Evolutionary conservation across 2,329 filamentous ascomycete genomes (phyloP), one percentile per base, ranked within the genome.

Genomic region (Aspergillus brunneoviolaceus): DNA sequence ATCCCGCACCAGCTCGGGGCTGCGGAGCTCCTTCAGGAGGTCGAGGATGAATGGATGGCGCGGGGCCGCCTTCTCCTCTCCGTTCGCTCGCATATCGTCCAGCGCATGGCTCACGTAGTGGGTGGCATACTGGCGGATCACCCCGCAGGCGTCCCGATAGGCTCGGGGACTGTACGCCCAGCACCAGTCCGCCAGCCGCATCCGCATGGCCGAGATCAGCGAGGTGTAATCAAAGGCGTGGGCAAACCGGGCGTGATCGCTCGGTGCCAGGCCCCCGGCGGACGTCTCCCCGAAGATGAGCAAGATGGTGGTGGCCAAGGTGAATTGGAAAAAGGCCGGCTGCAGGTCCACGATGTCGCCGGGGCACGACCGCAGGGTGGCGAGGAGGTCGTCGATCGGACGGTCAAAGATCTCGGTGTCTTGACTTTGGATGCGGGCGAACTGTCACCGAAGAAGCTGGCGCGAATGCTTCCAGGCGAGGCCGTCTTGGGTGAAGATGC

Each of bases 261-360:
- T 45, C 19, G 54, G 50, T 23, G 35, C 66, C 39, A 57, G 49
- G 23, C 35, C 62, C 7, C 27, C 27, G 21, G 29, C 68, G 48
- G 69, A 29, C 31, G 11, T 68, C 58, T 72, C 67, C 9, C 76
- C 75, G 39, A 77, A 77, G 7, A 77, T 65, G n/a, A 77, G 70
- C 29, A 72, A 69, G 0, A 71, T 76, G 2, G 75, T 72, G 0
- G 72, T 73, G 53, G 76, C 72, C 23, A 78, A 60, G 1, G 75
- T 78, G 31, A 76, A 64, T 29, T 71, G 67, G 60, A 77, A 76
- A 58, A 80, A 79, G 0, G 77, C 63, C 0, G 76, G 72, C 57
- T 77, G 69, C 0, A 80, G 55, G 48, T 64, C 60, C 11, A 72
- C 29, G 21, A 64, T 53, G 4, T 63, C 64, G 10, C 14, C 33